Evolutionary conservation across 805 yeast genomes (phyloP), one percentile per base, ranked within the genome.

Genomic region (Vanderwaltozyma yarrowii): DNA sequence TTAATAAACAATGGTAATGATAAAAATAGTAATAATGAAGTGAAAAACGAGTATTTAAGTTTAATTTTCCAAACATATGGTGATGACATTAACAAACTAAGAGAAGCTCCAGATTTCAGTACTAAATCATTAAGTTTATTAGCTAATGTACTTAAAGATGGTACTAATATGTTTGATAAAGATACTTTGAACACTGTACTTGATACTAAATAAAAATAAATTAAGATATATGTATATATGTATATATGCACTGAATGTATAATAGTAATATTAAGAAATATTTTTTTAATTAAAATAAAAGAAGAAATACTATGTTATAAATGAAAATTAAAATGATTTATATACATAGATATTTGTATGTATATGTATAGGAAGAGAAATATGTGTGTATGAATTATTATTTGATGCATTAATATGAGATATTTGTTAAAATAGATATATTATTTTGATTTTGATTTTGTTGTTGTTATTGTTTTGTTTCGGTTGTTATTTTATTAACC

Each of bases 71-170:
- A 62, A 14, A 69, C 66, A 28, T 80, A 77, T 48, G 75, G 78
- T 33, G 76, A 75, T 39, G 84, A 78, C 43, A 63, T 78, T 28
- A 78, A 75, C 48, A 64, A 65, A 38, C 60, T 78, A 43, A 72
- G 87, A 52, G 65, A 67, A 38, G 74, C 77, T 26, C 79, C 78
- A 9, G 86, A 80, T 53, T 80, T 80, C 49, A 69, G 68, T 10
- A 69, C 65, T 23, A 72, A 70, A 46, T 76, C 83, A 20, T 63
- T 80, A 40, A 70, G 70, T 11, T 48, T 73, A 36, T 57, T 77
- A 47, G 82, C 80, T 3, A 71, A 72, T 45, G 64, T 75, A 7
- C 62, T 77, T 37, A 78, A 76, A 50, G 71, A 73, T 29, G 78
- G 80, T 12, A 65, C 72, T 13, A 71, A 74, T 45, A 65, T 77